Evolutionary conservation across 1,284 basidiomycete species (phyloP), one percentile per base, ranked within the genome.

Genomic region (Paramarasmius palmivorus): DNA sequence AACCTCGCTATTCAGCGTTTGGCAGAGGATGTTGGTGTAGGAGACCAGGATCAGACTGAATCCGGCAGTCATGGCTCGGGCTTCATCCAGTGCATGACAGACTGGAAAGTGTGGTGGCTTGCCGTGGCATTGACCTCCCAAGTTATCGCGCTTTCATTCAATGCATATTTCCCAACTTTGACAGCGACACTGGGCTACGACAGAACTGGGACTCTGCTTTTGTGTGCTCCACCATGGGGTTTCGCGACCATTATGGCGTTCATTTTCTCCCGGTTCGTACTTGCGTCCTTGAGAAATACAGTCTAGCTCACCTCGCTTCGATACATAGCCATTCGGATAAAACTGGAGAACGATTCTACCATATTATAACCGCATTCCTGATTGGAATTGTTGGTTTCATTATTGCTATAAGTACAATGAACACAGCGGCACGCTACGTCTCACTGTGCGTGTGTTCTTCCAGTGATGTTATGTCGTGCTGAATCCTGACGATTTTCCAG

Each of bases 191-290:
- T 93, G 64, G 88, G 88, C 12, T 92, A 80, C 68, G 76, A 72
- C 60, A 68, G 74, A 32, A 88, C 83, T 2, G 75, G 85, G 23
- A 86, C 88, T 4, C 73, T 92, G 32, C 64, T 92, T 40, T 75
- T 93, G 54, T 90, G 86, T 59, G 88, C 89, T 9, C 92, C 92
- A 19, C 92, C 90, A 2, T 93, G 85, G 73, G 73, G 81, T n/a
- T 86, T 92, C 65, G 76, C 88, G 0, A 80, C 82, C 3, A 63
- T 84, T 34, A 71, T 83, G 36, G 71, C 82, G 2, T 80, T 83
- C 59, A 51, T 66, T 26, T 62, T 79, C 55, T 76, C 80, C 14
- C 77, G 78, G 84, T 84, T 57, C 56, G 67, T 55, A 8, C 17
- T 10, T 12, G 7, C 1, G 8, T 29, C 41, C 15, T 32, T 50